Evolutionary conservation across 768 basidiomycete genomes (phyloP).

Genomic region (Daedaleopsis sinensis): DNA sequence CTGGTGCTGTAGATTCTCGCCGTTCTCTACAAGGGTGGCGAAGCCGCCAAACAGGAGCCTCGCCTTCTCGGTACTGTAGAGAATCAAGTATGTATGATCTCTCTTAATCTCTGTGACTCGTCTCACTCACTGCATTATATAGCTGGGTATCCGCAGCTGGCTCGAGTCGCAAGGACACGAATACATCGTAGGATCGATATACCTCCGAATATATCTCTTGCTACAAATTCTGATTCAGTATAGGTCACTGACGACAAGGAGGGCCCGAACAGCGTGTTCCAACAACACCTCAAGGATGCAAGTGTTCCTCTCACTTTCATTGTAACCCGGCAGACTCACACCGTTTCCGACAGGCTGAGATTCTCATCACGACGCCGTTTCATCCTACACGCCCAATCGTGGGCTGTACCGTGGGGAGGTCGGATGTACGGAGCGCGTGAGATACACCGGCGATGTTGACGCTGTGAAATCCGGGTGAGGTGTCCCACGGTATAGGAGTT

Average conservation of each 20-base stretch:
- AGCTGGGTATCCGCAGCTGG: slow-evolving; percentile 79
- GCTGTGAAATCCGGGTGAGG: no score
- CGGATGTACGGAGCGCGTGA: no score
- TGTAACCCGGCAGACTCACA: not conserved
- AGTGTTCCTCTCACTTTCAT: slow-evolving; percentile 37
- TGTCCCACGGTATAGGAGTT: no score
- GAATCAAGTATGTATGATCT: slow-evolving; percentile 56
- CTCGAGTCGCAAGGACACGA: slow-evolving; percentile 76
- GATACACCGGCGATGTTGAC: no score
- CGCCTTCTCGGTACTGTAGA: slow-evolving; percentile 81
- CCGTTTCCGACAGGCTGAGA: slow-evolving; percentile 55
- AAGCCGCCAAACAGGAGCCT: slow-evolving; percentile 68
- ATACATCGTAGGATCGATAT: slow-evolving; percentile 65
- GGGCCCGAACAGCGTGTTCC: slow-evolving; percentile 78
- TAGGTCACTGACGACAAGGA: slow-evolving; percentile 87
- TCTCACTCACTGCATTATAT: not conserved
- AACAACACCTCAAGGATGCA: slow-evolving; percentile 81
- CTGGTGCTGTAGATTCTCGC: slow-evolving; percentile 58
- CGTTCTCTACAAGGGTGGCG: slow-evolving; percentile 71
- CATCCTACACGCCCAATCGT: no score
- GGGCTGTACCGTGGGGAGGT: no score
- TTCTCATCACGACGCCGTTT: slow-evolving; percentile 85
- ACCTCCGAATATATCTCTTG: not conserved
- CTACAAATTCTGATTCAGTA: not conserved
- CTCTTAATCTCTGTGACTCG: not conserved